Evolutionary conservation across 257 asterid species (phyloP).

Genomic region (Capsicum chinense): DNA sequence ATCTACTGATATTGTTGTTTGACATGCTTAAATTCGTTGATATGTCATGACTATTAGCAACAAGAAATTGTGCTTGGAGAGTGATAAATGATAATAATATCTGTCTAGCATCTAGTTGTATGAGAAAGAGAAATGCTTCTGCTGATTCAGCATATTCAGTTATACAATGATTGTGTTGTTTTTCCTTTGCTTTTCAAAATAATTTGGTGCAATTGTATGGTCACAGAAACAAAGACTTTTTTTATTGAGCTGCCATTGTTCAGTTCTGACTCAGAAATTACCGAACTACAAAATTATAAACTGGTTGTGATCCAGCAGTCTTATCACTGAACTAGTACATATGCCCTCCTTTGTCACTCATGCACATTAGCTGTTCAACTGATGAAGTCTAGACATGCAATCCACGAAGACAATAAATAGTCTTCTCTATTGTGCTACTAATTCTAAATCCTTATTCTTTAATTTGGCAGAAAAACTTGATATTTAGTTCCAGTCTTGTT

Average conservation of each 20-base stretch:
- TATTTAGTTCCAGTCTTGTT: not conserved
- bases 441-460: not conserved
- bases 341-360: not conserved
- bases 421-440: not conserved
- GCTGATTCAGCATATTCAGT: not conserved
- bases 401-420: not conserved
- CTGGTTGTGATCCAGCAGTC: not conserved
- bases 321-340: conserved; percentile 10
- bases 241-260: not conserved
- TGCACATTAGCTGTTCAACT: conserved; percentile 15
- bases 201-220: not conserved
- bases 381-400: not conserved
- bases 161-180: not conserved
- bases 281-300: not conserved
- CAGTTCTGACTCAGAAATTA: not conserved
- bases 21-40: not conserved
- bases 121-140: not conserved
- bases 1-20: not conserved
- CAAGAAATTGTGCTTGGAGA: conserved; percentile 1
- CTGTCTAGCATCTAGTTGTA: not conserved
- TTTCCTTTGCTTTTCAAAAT: conserved; percentile 8
- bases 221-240: not conserved
- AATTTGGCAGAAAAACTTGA: not conserved
- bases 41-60: not conserved
- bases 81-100: not conserved